phyloP scores from a whole-genome alignment of 495 filamentous ascomycete genomes.

The Hyaloscypha hepaticicola region DNA sequence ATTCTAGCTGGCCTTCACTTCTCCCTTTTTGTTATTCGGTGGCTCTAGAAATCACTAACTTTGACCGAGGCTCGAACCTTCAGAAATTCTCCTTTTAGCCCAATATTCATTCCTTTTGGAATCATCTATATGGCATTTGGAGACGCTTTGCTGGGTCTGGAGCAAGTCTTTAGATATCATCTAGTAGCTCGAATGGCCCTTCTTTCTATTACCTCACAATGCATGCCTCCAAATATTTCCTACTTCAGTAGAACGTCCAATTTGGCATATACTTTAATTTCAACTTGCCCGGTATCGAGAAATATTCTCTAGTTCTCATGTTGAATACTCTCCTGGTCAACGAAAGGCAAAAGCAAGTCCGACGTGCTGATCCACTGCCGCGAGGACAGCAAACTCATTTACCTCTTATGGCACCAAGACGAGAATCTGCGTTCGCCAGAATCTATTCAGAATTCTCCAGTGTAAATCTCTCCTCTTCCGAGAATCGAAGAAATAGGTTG shows the following conservation, averaged over 20 bases:
- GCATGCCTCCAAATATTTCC: not conserved
- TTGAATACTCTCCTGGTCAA: not conserved
- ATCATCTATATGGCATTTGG: not conserved
- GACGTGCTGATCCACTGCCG: too few species aligned
- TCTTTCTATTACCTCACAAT: not conserved
- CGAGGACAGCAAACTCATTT: too few species aligned
- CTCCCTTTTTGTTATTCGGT: not conserved
- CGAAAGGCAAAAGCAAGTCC: too few species aligned
- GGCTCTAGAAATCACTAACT: not conserved
- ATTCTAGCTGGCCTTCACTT: not conserved
- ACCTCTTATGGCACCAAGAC: too few species aligned
- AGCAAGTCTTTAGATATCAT: not conserved
- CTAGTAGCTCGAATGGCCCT: not conserved
- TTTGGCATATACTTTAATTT: not conserved
- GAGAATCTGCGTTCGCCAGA: too few species aligned
- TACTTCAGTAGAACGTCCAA: not conserved
- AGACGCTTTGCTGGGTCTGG: not conserved
- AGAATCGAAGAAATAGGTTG: too few species aligned
- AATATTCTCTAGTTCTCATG: not conserved
- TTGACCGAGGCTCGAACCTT: not conserved
- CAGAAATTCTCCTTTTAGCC: not conserved
- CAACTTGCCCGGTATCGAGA: not conserved
- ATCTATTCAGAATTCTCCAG: too few species aligned
- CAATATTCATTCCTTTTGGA: not conserved
- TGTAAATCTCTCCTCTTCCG: too few species aligned